phyloP scores from a whole-genome alignment of 805 yeast genomes.

The Myxozyma monticola region DNA sequence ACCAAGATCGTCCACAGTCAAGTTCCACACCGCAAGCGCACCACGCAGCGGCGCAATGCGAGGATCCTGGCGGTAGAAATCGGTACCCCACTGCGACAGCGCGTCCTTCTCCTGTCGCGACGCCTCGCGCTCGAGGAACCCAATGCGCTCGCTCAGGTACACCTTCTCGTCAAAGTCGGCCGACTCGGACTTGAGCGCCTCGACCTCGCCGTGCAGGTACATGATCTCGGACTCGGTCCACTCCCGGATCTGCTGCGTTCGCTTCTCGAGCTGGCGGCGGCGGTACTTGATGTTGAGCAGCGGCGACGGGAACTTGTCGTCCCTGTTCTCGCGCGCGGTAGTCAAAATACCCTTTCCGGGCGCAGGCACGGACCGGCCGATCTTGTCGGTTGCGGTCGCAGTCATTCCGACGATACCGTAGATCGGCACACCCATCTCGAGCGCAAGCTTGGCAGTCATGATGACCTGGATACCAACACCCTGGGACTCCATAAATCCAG shows the following conservation, averaged over 20 bases:
- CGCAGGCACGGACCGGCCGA: conserved; percentile 98
- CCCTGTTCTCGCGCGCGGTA: conserved; percentile 92
- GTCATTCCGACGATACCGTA: conserved; percentile 92
- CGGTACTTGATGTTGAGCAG: conserved; percentile 90
- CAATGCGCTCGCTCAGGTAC: conserved; percentile 78
- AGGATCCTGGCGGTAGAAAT: conserved; percentile 86
- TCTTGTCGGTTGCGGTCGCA: conserved; percentile 97
- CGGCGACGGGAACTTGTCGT: conserved; percentile 73
- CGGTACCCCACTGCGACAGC: conserved; percentile 91
- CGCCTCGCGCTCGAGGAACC: conserved; percentile 84
- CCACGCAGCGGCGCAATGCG: conserved; percentile 97
- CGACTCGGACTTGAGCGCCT: conserved; percentile 45
- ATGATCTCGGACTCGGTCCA: conserved; percentile 86
- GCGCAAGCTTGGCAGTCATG: conserved; percentile 91
- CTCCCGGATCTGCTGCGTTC: conserved; percentile 70
- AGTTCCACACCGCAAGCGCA: conserved; percentile 88
- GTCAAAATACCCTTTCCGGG: conserved; percentile 99
- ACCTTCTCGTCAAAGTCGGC: conserved; percentile 46
- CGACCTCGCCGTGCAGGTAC: conserved; percentile 69
- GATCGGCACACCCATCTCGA: conserved; percentile 98
- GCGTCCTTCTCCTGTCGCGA: conserved; percentile 82
- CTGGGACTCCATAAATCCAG: conserved; percentile 99
- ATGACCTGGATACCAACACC: conserved; percentile 98
- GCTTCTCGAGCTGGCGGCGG: conserved; percentile 79
- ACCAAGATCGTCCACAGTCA: conserved; percentile 90